Percentiles rank a stretch among this genome's conserved stretches.
These are phyloP conservation scores for Gossypium trilobum DNA, from an alignment of 441 rosid genomes.

Conservation along the genomic window DNA sequence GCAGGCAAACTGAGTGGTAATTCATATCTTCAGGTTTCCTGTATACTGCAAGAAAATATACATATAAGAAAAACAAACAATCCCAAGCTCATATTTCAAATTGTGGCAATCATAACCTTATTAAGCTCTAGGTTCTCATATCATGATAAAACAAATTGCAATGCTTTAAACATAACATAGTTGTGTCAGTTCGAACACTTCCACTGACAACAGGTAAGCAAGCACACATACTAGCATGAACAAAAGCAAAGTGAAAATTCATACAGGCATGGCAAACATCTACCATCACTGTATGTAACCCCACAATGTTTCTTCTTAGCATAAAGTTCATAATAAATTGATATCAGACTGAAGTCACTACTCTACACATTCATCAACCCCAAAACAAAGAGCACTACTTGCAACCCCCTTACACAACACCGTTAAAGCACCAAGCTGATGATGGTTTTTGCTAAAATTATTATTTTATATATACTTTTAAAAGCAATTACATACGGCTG, in stretches of 20 bases:
- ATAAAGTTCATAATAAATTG: neutral
- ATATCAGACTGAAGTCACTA: neutral
- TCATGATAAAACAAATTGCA: neutral
- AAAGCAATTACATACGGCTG: neutral
- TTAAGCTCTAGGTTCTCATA: neutral
- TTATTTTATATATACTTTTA: neutral
- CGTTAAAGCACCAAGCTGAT: neutral
- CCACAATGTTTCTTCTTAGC: neutral
- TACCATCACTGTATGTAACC: neutral
- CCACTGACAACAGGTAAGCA: neutral
- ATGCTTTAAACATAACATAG: neutral
- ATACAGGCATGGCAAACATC: neutral
- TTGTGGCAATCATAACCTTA: neutral
- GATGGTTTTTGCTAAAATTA: neutral
- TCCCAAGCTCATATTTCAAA: neutral
- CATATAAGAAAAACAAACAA: neutral
- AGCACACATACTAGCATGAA: neutral
- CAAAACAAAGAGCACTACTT: neutral
- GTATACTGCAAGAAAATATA: slow-evolving; percentile 48
- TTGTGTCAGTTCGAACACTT: neutral
- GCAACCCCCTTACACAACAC: neutral
- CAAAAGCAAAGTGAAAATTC: neutral
- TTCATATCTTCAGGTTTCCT: slow-evolving; percentile 96
- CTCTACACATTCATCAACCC: neutral
- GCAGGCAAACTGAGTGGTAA: slow-evolving; percentile 85